Percentiles rank a stretch among this genome's conserved stretches.
phyloP scores from a whole-genome alignment of 768 basidiomycete genomes.

The Mycena latifolia region DNA sequence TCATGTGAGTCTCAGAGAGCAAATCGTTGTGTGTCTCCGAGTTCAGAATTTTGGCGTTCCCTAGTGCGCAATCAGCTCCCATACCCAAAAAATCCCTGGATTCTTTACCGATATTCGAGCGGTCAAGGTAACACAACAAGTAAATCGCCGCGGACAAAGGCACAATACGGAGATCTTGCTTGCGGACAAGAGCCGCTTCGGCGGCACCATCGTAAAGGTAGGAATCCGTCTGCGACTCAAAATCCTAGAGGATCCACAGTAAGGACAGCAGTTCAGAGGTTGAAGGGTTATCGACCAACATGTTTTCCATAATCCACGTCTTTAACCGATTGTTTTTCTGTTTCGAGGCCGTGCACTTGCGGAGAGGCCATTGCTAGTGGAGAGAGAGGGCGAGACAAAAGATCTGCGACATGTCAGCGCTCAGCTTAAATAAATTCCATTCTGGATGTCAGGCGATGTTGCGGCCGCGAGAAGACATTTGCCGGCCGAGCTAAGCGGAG shows the following conservation, averaged over 20 bases:
- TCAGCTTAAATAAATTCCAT: no score
- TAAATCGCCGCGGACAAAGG: slow-evolving; percentile 24
- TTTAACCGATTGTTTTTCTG: not conserved
- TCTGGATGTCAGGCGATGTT: no score
- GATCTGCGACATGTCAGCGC: no score
- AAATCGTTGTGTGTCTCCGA: slow-evolving; percentile 46
- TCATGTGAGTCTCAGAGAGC: slow-evolving; percentile 42
- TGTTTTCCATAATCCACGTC: not conserved
- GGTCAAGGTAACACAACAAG: slow-evolving; percentile 17
- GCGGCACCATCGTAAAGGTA: slow-evolving; percentile 5
- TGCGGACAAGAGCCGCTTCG: slow-evolving; percentile 16
- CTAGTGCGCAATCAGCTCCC: not conserved
- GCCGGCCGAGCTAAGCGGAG: no score
- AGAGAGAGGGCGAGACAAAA: no score
- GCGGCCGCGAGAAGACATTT: no score
- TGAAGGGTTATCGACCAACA: not conserved
- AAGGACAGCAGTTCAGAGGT: not conserved
- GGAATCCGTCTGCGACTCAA: slow-evolving; percentile 8
- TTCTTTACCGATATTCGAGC: slow-evolving; percentile 22
- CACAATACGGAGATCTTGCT: slow-evolving; percentile 24
- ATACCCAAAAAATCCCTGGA: not conserved
- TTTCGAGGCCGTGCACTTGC: not conserved
- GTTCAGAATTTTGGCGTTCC: slow-evolving; percentile 51
- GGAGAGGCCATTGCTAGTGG: not conserved
- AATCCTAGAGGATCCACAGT: slow-evolving; percentile 9